phyloP scores from a whole-genome alignment of 257 asterid genomes.

The Ehretia macrophylla region DNA sequence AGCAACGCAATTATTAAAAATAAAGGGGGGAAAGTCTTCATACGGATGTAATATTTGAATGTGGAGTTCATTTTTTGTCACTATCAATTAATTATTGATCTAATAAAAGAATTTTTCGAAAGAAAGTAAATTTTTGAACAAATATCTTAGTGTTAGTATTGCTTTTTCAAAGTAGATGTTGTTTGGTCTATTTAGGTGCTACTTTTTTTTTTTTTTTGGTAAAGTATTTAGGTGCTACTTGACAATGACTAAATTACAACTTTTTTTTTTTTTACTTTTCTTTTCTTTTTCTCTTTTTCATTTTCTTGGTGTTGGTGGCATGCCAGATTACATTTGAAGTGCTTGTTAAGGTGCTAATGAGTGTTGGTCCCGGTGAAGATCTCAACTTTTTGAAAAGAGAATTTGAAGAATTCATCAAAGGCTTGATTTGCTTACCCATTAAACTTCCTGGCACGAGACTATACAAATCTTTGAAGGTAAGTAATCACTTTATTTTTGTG shows the following conservation, averaged over 20 bases:
- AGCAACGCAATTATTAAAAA: neutral
- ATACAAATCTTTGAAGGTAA: constrained; percentile 81
- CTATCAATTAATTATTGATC: no score
- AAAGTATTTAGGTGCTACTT: neutral
- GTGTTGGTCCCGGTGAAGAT: constrained; percentile 76
- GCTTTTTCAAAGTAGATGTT: constrained; percentile 2
- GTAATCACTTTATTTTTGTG: neutral
- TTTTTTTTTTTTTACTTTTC: neutral
- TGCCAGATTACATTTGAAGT: constrained; percentile 88
- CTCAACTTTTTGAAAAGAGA: constrained; percentile 60
- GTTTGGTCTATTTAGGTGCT: constrained; percentile 1
- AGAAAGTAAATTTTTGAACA: neutral
- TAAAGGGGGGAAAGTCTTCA: no score
- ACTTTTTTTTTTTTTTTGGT: neutral
- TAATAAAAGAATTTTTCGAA: no score
- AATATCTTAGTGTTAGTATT: neutral
- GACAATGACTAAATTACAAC: neutral
- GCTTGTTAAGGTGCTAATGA: constrained; percentile 62
- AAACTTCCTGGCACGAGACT: constrained; percentile 86
- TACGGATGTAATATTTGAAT: no score
- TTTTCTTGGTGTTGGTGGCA: constrained; percentile 6
- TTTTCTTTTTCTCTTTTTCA: neutral
- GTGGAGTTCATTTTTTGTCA: no score
- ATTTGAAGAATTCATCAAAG: constrained; percentile 82
- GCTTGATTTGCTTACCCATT: constrained; percentile 84